Conservation (phyloP, 139 green algal genomes). For the Mesotaenium endlicherianum region DNA sequence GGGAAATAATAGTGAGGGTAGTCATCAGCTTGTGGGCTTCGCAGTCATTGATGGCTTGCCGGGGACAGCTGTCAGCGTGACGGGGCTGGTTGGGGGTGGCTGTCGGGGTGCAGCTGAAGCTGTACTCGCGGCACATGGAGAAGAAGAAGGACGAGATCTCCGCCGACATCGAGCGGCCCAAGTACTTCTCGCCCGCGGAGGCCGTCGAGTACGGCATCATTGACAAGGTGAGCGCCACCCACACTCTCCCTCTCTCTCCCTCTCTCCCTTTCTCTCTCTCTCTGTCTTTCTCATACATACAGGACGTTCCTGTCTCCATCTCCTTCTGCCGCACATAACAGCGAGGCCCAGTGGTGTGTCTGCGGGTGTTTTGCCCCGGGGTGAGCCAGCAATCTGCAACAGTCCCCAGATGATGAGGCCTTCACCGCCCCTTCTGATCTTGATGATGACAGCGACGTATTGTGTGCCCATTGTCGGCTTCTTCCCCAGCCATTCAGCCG, state of each 20-base stretch:
- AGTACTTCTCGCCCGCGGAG: slow-evolving; percentile 89
- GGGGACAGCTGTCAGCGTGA: slow-evolving; percentile 56
- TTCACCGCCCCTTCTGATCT: too few species aligned
- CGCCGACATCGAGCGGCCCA: slow-evolving; percentile 78
- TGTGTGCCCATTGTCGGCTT: too few species aligned
- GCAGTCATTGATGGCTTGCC: background rate
- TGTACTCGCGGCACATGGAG: slow-evolving; percentile 66
- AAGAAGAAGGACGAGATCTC: slow-evolving; percentile 78
- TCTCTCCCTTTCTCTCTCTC: background rate
- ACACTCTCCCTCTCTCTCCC: background rate
- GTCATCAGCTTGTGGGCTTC: background rate
- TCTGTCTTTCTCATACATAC: background rate
- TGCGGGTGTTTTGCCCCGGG: too few species aligned
- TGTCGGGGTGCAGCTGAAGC: slow-evolving; percentile 26
- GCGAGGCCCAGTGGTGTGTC: too few species aligned
- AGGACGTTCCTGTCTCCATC: too few species aligned
- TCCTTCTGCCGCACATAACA: too few species aligned
- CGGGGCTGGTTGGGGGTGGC: too few species aligned
- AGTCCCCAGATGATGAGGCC: too few species aligned
- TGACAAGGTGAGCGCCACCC: slow-evolving; percentile 69
- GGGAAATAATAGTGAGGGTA: too few species aligned
- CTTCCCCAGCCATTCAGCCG: too few species aligned
- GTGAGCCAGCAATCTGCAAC: too few species aligned
- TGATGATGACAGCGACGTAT: too few species aligned
- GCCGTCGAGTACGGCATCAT: slow-evolving; percentile 91